These are phyloP conservation scores for Malassezia sympodialis DNA, from an alignment of 1,284 basidiomycete genomes.

Conservation along the genomic window DNA sequence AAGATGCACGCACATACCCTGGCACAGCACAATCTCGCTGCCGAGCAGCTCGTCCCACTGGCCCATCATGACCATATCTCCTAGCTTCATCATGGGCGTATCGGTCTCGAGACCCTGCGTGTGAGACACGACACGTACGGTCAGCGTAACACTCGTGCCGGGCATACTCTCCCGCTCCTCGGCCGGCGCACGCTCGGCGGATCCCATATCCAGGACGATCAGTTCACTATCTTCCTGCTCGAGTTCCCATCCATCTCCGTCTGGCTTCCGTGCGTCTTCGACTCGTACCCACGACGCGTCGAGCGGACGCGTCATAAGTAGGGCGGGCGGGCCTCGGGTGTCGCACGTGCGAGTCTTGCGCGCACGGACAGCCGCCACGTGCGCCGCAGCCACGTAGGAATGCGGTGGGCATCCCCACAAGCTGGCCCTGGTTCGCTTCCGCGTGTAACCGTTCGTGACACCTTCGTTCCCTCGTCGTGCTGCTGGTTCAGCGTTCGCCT, in stretches of 20 bases:
- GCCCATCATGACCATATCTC: constrained; percentile 10
- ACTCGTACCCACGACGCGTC: constrained; percentile 16
- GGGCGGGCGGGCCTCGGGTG: neutral
- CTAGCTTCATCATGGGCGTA: constrained; percentile 12
- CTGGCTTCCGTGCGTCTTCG: neutral
- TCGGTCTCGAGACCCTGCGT: constrained; percentile 15
- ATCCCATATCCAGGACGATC: neutral
- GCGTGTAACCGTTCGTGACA: neutral
- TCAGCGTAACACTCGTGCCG: constrained; percentile 7
- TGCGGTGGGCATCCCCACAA: neutral
- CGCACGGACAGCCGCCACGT: constrained; percentile 1
- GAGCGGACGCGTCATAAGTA: neutral
- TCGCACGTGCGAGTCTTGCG: neutral
- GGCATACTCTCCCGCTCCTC: constrained; percentile 2
- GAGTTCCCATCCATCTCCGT: constrained; percentile 6
- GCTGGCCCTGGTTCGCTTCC: neutral
- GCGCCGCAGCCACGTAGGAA: neutral
- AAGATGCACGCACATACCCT: neutral
- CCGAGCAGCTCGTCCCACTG: constrained; percentile 13
- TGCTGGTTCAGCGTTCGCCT: neutral
- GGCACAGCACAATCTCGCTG: constrained; percentile 12
- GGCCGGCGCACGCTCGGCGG: neutral
- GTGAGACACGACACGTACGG: constrained; percentile 8
- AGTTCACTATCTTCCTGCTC: constrained; percentile 10
- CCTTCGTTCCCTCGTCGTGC: neutral